phyloP scores from a whole-genome alignment of 148 eudicot genomes.

The Rhododendron simsii region DNA sequence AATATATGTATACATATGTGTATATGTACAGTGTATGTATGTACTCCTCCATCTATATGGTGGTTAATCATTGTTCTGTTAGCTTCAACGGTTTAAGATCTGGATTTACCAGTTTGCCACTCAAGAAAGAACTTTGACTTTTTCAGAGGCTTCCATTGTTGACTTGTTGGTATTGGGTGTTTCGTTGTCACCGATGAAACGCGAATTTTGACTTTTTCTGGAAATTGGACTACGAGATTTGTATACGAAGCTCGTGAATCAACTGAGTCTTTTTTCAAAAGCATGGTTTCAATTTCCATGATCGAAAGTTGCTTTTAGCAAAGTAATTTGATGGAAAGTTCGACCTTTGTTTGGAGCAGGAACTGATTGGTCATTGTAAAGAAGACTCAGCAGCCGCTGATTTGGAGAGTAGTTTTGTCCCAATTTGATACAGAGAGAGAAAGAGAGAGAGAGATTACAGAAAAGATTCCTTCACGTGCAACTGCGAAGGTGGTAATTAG shows the following conservation, averaged over 20 bases:
- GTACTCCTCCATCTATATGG: neutral
- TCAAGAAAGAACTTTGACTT: neutral
- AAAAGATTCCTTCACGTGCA: neutral
- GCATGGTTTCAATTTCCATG: neutral
- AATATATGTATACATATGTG: neutral
- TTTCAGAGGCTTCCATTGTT: neutral
- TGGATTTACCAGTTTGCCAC: neutral
- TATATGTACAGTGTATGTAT: neutral
- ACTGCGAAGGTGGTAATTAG: neutral
- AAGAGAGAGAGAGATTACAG: constrained; percentile 11
- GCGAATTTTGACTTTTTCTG: neutral
- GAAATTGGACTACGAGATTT: neutral
- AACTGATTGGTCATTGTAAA: neutral
- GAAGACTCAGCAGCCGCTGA: neutral
- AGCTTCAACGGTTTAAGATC: neutral
- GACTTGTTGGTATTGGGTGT: neutral
- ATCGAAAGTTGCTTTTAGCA: neutral
- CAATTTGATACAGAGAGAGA: neutral
- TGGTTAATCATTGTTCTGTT: neutral
- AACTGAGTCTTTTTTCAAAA: neutral
- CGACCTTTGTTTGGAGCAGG: constrained; percentile 7
- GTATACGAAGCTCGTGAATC: neutral
- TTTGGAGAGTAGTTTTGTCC: neutral
- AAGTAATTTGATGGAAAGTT: constrained; percentile 1
- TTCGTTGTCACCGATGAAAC: neutral